Evolutionary conservation across 345 rosid genomes (phyloP).

Genomic region (Firmiana major): DNA sequence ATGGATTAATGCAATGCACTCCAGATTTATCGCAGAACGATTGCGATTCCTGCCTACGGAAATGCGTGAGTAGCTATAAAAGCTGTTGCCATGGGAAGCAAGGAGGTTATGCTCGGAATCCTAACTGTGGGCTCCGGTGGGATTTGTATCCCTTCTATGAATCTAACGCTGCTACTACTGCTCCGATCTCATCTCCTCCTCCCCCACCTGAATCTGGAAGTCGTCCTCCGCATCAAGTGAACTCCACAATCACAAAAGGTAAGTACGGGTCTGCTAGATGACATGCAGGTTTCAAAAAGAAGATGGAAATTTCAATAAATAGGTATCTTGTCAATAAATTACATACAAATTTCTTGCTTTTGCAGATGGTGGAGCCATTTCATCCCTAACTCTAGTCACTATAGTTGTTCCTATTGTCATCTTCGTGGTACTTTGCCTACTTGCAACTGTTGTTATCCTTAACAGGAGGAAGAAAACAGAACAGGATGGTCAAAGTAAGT

Average conservation of each 20-base stretch:
- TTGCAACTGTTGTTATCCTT: constrained; percentile 5
- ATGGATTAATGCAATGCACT: constrained; percentile 44
- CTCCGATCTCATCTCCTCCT: constrained; percentile 13
- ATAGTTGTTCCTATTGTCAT: constrained; percentile 24
- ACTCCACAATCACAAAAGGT: neutral
- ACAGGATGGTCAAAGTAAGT: neutral
- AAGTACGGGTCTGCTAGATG: neutral
- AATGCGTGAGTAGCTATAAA: neutral
- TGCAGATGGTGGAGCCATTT: neutral
- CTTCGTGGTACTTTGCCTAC: constrained; percentile 5
- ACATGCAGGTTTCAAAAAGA: neutral
- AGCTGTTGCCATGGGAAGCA: constrained; percentile 24
- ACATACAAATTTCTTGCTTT: neutral
- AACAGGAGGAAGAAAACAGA: constrained; percentile 8
- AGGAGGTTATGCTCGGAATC: constrained; percentile 36
- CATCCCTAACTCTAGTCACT: constrained; percentile 6
- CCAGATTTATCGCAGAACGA: constrained; percentile 38
- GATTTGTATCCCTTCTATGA: constrained; percentile 38
- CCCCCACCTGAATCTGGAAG: constrained; percentile 17
- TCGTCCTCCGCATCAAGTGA: neutral
- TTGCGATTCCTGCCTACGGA: constrained; percentile 31
- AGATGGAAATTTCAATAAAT: neutral
- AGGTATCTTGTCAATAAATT: neutral
- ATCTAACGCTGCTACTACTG: constrained; percentile 4
- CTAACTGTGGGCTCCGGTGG: constrained; percentile 48